A percentile compares a stretch with the other conserved stretches of the same genome.
phyloP scores from a whole-genome alignment of 371 early-diverging fungal species.

The Sporodiniella umbellata region DNA sequence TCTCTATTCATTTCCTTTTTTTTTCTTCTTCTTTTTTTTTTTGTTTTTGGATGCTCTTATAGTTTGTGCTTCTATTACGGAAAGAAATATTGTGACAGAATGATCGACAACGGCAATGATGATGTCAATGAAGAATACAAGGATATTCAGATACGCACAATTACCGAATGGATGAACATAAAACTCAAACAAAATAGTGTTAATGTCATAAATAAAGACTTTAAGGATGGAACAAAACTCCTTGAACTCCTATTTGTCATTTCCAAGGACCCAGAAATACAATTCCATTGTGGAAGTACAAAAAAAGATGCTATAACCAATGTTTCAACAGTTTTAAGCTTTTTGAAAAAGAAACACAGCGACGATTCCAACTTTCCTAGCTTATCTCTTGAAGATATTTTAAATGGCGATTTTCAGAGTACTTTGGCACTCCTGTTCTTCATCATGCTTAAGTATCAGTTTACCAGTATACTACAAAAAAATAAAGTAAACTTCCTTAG shows the following conservation, averaged over 20 bases:
- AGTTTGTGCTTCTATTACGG: not conserved
- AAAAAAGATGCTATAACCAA: slow-evolving; percentile 81
- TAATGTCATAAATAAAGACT: slow-evolving; percentile 49
- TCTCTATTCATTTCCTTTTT: not conserved
- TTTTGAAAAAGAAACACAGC: slow-evolving; percentile 57
- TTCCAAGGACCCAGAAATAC: slow-evolving; percentile 39
- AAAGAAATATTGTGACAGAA: not conserved
- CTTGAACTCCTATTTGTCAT: slow-evolving; percentile 56
- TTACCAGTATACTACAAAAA: slow-evolving; percentile 37
- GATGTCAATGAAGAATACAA: slow-evolving; percentile 44
- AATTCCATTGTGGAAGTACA: slow-evolving; percentile 60
- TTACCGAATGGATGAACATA: slow-evolving; percentile 83
- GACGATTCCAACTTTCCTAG: slow-evolving; percentile 58
- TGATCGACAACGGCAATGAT: slow-evolving; percentile 19
- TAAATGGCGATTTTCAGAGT: slow-evolving; percentile 80
- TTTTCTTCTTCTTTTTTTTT: not conserved
- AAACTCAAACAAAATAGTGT: slow-evolving; percentile 54
- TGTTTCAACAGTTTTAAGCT: slow-evolving; percentile 68
- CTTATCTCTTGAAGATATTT: slow-evolving; percentile 78
- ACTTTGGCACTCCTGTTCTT: slow-evolving; percentile 79
- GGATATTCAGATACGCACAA: slow-evolving; percentile 71
- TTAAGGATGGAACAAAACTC: slow-evolving; percentile 60
- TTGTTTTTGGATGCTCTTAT: not conserved
- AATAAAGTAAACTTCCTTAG: slow-evolving; percentile 1
- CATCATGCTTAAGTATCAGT: slow-evolving; percentile 71